These are phyloP conservation scores for Penicillium turbatum DNA, from an alignment of 495 filamentous ascomycete species.

Conservation along the genomic window DNA sequence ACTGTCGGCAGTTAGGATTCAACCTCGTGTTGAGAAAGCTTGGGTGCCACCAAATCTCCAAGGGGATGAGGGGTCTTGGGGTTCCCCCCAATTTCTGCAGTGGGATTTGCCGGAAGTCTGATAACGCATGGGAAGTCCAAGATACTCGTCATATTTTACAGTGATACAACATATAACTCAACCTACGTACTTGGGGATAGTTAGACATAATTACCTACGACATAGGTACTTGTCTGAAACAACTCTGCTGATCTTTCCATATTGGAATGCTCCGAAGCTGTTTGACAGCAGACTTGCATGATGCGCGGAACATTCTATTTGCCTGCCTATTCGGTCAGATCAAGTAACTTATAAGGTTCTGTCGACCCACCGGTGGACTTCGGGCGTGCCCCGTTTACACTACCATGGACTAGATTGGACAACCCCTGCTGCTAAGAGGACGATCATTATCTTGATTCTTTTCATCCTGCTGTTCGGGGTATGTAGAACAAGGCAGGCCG, in stretches of 20 bases:
- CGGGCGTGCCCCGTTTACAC: background rate
- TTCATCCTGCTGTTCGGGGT: too few relatives aligned
- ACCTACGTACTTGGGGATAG: background rate
- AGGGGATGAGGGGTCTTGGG: background rate
- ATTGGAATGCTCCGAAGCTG: background rate
- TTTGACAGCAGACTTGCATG: background rate
- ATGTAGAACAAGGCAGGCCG: too few relatives aligned
- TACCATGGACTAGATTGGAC: background rate
- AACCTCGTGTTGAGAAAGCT: slow-evolving; percentile 4
- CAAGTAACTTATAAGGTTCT: background rate
- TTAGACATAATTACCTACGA: too few relatives aligned
- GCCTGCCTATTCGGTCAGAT: background rate
- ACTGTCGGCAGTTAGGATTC: background rate
- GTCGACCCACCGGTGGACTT: slow-evolving; percentile 1
- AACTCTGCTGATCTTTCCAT: too few relatives aligned
- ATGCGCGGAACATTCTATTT: background rate
- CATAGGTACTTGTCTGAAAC: too few relatives aligned
- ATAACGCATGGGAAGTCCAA: background rate
- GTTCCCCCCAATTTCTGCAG: background rate
- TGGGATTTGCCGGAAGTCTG: background rate
- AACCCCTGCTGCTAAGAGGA: background rate
- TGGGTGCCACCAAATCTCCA: background rate
- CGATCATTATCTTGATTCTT: background rate
- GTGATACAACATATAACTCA: too few relatives aligned
- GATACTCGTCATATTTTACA: background rate